Evolutionary conservation across 768 basidiomycete species (phyloP).

Genomic region (Inosperma sp.): DNA sequence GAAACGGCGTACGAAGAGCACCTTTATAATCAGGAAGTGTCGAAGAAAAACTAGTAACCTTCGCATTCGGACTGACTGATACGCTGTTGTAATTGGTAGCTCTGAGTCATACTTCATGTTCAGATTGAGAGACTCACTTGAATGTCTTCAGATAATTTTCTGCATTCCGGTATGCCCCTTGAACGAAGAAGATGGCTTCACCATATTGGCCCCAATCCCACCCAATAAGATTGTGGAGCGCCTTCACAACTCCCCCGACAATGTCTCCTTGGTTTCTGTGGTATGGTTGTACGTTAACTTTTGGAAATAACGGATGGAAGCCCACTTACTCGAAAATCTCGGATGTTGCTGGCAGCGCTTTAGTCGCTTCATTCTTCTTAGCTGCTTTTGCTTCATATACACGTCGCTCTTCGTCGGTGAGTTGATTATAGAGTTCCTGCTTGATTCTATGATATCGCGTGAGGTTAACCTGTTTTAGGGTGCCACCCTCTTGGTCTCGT

Average conservation of each 20-base stretch:
- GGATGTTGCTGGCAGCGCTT: not conserved
- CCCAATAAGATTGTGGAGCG: not conserved
- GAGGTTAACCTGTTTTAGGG: not conserved
- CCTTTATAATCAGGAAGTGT: constrained; percentile 1
- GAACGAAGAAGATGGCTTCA: constrained; percentile 5
- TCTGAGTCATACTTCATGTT: not conserved
- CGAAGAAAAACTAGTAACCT: not conserved
- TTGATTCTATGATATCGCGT: not conserved
- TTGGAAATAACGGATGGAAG: not conserved
- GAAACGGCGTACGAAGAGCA: not conserved
- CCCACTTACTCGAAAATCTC: constrained; percentile 3
- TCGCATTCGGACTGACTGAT: not conserved
- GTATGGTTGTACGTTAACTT: not conserved
- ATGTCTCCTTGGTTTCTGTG: constrained; percentile 4
- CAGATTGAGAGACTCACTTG: not conserved
- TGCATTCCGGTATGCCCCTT: constrained; percentile 4
- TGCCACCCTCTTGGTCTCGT: not conserved
- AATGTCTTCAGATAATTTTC: not conserved
- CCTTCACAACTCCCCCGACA: not conserved
- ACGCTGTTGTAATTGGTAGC: not conserved
- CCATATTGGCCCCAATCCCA: constrained; percentile 3
- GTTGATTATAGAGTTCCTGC: not conserved
- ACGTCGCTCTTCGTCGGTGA: not conserved
- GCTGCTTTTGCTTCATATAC: not conserved
- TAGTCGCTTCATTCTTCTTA: not conserved